A percentile compares a stretch with the other conserved stretches of the same genome.
phyloP scores from a whole-genome alignment of 2,329 filamentous ascomycete species.

The Sarocladium oryzae region DNA sequence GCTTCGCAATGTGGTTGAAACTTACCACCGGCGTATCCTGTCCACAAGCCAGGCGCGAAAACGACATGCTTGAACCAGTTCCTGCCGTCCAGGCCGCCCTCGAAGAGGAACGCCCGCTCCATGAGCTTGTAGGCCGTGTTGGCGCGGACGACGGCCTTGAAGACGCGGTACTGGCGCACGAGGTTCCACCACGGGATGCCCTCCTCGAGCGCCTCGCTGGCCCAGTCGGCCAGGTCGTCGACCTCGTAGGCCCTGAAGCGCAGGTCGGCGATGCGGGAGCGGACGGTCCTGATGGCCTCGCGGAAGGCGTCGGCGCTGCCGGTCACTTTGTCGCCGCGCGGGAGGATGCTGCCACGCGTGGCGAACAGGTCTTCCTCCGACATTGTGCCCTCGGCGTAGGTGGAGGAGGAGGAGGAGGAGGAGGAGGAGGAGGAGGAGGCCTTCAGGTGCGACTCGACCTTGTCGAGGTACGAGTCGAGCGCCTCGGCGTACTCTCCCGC shows the following conservation, averaged over 20 bases:
- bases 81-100: conserved; percentile 69
- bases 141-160: conserved; percentile 54
- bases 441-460: conserved; percentile 32
- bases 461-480: conserved; percentile 44
- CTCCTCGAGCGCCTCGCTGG: conserved; percentile 35
- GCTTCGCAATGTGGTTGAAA: too few relatives aligned
- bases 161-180: conserved; percentile 59
- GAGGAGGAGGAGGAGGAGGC: not conserved
- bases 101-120: conserved; percentile 73
- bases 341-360: conserved; percentile 19
- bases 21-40: conserved; percentile 74
- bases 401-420: not conserved
- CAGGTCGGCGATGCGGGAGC: conserved; percentile 30
- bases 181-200: conserved; percentile 75
- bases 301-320: conserved; percentile 34
- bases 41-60: conserved; percentile 88
- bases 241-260: conserved; percentile 35
- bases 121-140: conserved; percentile 81
- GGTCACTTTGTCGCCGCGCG: conserved; percentile 16
- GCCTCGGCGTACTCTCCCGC: conserved; percentile 58
- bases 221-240: conserved; percentile 37
- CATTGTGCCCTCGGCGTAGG: conserved; percentile 28
- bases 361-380: conserved; percentile 25
- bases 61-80: conserved; percentile 94
- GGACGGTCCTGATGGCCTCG: conserved; percentile 31